These are phyloP conservation scores for Rhodotorula sphaerocarpa DNA, from an alignment of 768 basidiomycete genomes.

Conservation along the genomic window DNA sequence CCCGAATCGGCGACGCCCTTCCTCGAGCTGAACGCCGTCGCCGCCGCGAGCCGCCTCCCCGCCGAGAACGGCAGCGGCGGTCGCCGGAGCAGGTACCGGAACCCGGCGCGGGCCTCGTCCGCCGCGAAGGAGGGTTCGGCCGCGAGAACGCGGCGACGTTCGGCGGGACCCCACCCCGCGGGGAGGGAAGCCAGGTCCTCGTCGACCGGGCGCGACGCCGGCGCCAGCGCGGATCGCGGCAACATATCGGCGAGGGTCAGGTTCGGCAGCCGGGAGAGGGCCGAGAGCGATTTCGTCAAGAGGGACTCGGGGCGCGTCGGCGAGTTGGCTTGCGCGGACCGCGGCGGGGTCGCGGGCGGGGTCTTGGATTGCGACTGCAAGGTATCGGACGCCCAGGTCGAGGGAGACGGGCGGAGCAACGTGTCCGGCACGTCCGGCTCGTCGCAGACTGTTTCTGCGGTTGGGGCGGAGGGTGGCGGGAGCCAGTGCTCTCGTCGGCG, in stretches of 20 bases:
- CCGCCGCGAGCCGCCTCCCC: neutral
- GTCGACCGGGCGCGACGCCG: neutral
- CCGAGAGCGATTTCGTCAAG: conserved; percentile 25
- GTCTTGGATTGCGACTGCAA: too few species aligned
- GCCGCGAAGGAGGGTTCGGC: conserved; percentile 24
- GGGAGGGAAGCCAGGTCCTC: neutral
- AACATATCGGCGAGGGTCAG: conserved; percentile 4
- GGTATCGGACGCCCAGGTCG: neutral
- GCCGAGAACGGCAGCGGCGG: neutral
- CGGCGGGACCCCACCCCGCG: conserved; percentile 23
- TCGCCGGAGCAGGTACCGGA: neutral
- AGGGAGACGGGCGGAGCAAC: neutral
- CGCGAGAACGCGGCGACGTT: conserved; percentile 19
- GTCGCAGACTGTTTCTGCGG: neutral
- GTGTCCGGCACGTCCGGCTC: conserved; percentile 4
- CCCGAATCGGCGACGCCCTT: neutral
- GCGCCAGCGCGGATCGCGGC: conserved; percentile 4
- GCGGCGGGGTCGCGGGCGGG: neutral
- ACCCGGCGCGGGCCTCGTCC: conserved; percentile 19
- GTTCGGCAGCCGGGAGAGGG: conserved; percentile 26
- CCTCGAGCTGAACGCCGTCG: neutral
- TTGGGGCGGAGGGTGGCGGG: conserved; percentile 3
- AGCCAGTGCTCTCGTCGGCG: conserved; percentile 5
- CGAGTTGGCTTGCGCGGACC: neutral
- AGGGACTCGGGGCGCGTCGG: conserved; percentile 6